These are phyloP conservation scores for Camellia japonica DNA, from an alignment of 148 eudicot species.

Conservation along the genomic window DNA sequence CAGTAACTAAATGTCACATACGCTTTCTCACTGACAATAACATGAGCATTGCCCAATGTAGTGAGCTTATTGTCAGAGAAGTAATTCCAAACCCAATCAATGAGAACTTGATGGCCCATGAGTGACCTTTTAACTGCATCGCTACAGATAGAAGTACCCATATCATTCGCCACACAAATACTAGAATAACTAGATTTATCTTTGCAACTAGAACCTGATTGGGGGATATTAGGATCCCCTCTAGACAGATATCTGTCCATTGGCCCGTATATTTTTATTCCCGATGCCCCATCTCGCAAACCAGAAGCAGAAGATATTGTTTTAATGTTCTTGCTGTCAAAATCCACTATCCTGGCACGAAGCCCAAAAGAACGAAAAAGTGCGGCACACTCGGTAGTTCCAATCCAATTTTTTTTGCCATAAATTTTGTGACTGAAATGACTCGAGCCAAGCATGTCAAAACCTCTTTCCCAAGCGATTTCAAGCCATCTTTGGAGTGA, in stretches of 20 bases:
- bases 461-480: conserved; percentile 85
- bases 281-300: neutral
- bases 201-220: neutral
- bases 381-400: conserved; percentile 92
- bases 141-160: conserved; percentile 14
- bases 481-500: conserved; percentile 96
- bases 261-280: conserved; percentile 49
- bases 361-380: conserved; percentile 86
- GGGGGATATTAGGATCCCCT: conserved; percentile 18
- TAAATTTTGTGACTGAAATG: conserved; percentile 54
- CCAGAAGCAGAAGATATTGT: conserved; percentile 11
- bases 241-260: conserved; percentile 70
- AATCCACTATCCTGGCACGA: conserved; percentile 89
- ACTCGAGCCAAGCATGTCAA: conserved; percentile 59
- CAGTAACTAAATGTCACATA: conserved; percentile 30
- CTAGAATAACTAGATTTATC: conserved; percentile 17
- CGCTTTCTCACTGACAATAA: conserved; percentile 69
- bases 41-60: conserved; percentile 38
- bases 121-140: conserved; percentile 22
- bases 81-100: conserved; percentile 93
- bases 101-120: conserved; percentile 59
- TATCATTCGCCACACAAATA: conserved; percentile 9
- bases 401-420: conserved; percentile 84
- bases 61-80: conserved; percentile 46
- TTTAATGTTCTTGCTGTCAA: conserved; percentile 39